Percentiles rank a stretch among this genome's conserved stretches.
Conservation (phyloP, 805 yeast genomes). For the Candida maesae region DNA sequence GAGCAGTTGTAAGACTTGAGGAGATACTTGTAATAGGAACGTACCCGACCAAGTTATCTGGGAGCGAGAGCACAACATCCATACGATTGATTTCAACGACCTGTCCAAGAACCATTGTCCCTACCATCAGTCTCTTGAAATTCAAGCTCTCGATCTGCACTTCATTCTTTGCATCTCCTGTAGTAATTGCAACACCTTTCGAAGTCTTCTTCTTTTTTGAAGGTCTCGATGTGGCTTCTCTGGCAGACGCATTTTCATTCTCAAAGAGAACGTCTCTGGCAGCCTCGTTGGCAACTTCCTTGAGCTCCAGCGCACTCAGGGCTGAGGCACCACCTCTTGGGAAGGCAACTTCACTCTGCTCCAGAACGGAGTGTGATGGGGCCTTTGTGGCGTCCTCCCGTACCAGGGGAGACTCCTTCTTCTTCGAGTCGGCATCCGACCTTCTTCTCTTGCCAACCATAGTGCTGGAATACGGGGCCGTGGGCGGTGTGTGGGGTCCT, state of each 20-base stretch:
- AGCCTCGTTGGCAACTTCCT: slow-evolving; percentile 91
- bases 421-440: slow-evolving; percentile 36
- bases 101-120: slow-evolving; percentile 76
- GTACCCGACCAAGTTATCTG: slow-evolving; percentile 78
- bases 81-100: slow-evolving; percentile 53
- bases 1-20: slow-evolving; percentile 49
- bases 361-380: slow-evolving; percentile 34
- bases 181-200: slow-evolving; percentile 29
- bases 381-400: slow-evolving; percentile 38
- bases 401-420: slow-evolving; percentile 36
- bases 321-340: slow-evolving; percentile 96
- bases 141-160: slow-evolving; percentile 58
- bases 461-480: background rate
- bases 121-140: slow-evolving; percentile 63
- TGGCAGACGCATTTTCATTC: slow-evolving; percentile 16
- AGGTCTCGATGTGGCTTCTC: slow-evolving; percentile 24
- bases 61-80: slow-evolving; percentile 67
- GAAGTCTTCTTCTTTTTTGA: slow-evolving; percentile 40
- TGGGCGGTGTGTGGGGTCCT: background rate
- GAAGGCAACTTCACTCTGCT: slow-evolving; percentile 46
- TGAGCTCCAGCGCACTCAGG: slow-evolving; percentile 84
- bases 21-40: slow-evolving; percentile 74
- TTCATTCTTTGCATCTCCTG: slow-evolving; percentile 24
- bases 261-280: slow-evolving; percentile 80
- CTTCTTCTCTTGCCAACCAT: slow-evolving; percentile 44